Evolutionary conservation across 164 flowering plant genomes (phyloP).

Genomic region (Hamamelis virginiana): DNA sequence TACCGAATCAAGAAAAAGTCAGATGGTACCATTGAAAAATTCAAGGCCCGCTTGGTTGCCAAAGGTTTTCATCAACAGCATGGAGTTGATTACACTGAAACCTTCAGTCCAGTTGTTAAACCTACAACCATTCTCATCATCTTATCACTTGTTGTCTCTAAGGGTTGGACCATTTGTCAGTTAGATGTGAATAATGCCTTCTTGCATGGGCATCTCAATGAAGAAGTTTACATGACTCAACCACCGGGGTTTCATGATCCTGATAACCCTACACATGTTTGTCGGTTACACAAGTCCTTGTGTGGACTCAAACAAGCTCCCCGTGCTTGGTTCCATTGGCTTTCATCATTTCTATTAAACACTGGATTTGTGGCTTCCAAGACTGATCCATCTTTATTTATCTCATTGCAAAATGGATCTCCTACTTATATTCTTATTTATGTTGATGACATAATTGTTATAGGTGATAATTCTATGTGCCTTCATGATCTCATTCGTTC

Average conservation of each 20-base stretch:
- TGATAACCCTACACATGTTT: background rate
- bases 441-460: background rate
- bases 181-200: conserved; percentile 4
- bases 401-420: background rate
- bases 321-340: background rate
- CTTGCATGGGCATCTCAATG: background rate
- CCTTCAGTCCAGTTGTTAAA: conserved; percentile 12
- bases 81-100: conserved; percentile 2
- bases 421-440: background rate
- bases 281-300: background rate
- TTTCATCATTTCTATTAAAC: background rate
- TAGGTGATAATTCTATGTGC: background rate
- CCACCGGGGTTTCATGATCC: background rate
- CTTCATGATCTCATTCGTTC: too few species aligned
- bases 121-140: background rate
- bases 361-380: background rate
- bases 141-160: background rate
- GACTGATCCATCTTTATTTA: background rate
- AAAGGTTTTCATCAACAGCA: conserved; percentile 2
- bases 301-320: conserved; percentile 5
- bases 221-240: background rate
- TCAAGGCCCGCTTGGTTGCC: conserved; percentile 5
- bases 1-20: too few species aligned
- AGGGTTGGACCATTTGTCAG: background rate
- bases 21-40: background rate